A percentile compares a stretch with the other conserved stretches of the same genome.
phyloP scores from a whole-genome alignment of 2,329 filamentous ascomycete species.

The Sarocladium kiliense region DNA sequence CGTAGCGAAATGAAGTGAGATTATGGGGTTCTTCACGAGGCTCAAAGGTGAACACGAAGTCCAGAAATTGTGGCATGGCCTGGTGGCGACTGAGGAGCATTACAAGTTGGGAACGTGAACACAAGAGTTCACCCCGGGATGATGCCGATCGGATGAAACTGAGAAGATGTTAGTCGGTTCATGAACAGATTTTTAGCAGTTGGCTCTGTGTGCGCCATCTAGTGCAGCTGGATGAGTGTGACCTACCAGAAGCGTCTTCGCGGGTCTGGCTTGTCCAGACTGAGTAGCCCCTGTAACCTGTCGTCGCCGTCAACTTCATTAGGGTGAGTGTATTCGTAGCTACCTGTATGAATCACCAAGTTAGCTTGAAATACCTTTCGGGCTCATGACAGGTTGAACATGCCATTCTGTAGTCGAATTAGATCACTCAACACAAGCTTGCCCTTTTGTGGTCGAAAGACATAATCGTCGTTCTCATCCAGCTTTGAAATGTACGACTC shows the following conservation, averaged over 20 bases:
- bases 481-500: no score
- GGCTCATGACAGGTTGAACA: neutral
- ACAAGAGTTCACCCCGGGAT: neutral
- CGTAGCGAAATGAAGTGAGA: neutral
- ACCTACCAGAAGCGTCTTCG: neutral
- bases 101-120: neutral
- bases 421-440: no score
- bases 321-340: neutral
- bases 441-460: no score
- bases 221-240: neutral
- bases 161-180: neutral
- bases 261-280: neutral
- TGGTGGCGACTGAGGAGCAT: conserved; percentile 1
- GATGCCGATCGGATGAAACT: neutral
- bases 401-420: neutral
- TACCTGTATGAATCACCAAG: neutral
- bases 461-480: no score
- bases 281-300: neutral
- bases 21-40: neutral
- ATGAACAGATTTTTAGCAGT: neutral
- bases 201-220: neutral
- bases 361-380: neutral
- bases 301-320: neutral
- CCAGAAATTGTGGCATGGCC: conserved; percentile 1
- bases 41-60: conserved; percentile 6